Percentiles rank a stretch among this genome's conserved stretches.
These are phyloP conservation scores for Cicer pinnatifidum DNA, from an alignment of 306 rosid species.

Conservation along the genomic window DNA sequence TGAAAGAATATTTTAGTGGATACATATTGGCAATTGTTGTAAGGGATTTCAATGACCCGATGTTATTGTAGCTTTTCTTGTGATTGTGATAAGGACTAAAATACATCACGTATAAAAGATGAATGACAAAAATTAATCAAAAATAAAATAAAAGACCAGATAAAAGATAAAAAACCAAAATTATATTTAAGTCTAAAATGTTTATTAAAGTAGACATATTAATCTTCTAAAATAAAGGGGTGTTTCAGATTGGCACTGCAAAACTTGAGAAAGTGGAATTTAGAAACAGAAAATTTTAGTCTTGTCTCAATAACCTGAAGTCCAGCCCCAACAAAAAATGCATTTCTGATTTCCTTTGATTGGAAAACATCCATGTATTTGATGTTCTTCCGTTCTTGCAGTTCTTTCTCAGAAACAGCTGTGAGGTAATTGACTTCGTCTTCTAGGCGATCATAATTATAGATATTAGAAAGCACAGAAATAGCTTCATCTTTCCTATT, in stretches of 20 bases:
- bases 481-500: conserved; percentile 45
- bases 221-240: not conserved
- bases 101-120: too few relatives aligned
- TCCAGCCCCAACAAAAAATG: conserved; percentile 47
- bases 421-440: conserved; percentile 40
- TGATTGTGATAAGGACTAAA: too few relatives aligned
- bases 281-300: conserved; percentile 6
- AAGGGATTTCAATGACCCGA: too few relatives aligned
- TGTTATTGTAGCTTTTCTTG: too few relatives aligned
- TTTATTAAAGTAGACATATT: conserved; percentile 12
- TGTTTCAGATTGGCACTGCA: conserved; percentile 12
- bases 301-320: conserved; percentile 43
- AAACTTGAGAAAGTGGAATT: conserved; percentile 13
- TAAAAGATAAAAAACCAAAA: too few relatives aligned
- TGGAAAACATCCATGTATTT: conserved; percentile 42
- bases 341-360: conserved; percentile 44
- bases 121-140: too few relatives aligned
- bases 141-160: too few relatives aligned
- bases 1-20: too few relatives aligned
- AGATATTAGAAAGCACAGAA: conserved; percentile 45
- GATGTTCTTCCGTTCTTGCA: conserved; percentile 29
- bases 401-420: conserved; percentile 43
- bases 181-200: too few relatives aligned
- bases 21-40: too few relatives aligned
- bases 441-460: conserved; percentile 39